Percentiles rank a stretch among this genome's conserved stretches.
phyloP scores from a whole-genome alignment of 2,329 filamentous ascomycete genomes.

The Gliomastix tumulicola region DNA sequence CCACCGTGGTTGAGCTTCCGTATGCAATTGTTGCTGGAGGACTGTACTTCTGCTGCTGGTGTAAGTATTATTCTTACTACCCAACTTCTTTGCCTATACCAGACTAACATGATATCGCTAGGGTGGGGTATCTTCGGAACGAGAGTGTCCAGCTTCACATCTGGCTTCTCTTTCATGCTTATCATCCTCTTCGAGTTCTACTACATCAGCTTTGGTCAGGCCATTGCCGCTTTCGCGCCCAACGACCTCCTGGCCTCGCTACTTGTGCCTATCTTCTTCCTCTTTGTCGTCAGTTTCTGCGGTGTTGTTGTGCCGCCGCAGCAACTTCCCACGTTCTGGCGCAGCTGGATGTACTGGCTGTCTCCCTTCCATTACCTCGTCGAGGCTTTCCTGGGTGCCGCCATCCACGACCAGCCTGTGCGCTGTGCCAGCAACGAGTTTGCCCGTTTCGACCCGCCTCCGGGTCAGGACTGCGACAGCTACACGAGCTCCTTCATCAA shows the following conservation, averaged over 20 bases:
- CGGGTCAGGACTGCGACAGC: slow-evolving; percentile 50
- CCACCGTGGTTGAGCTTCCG: slow-evolving; percentile 63
- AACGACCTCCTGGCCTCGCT: slow-evolving; percentile 61
- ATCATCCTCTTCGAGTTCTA: slow-evolving; percentile 61
- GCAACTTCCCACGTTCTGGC: slow-evolving; percentile 57
- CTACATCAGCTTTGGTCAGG: slow-evolving; percentile 59
- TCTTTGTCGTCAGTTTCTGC: slow-evolving; percentile 64
- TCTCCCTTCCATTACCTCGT: slow-evolving; percentile 63
- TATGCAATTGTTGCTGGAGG: slow-evolving; percentile 60
- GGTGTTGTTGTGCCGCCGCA: slow-evolving; percentile 59
- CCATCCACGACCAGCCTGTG: slow-evolving; percentile 48
- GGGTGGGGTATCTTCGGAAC: slow-evolving; percentile 45
- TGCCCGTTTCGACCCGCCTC: slow-evolving; percentile 52
- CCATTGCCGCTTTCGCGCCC: slow-evolving; percentile 59
- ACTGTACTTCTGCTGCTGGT: slow-evolving; percentile 45
- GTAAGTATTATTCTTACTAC: slow-evolving; percentile 5
- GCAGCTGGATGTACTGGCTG: slow-evolving; percentile 57
- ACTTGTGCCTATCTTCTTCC: slow-evolving; percentile 62
- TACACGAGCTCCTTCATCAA: slow-evolving; percentile 49
- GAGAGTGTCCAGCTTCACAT: slow-evolving; percentile 43
- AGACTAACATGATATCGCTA: no score
- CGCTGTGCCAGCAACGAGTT: slow-evolving; percentile 48
- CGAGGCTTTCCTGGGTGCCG: slow-evolving; percentile 51
- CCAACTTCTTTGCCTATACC: no score
- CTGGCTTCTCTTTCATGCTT: slow-evolving; percentile 56